These are phyloP conservation scores for Galerina sulciceps DNA, from an alignment of 768 basidiomycete genomes.

Conservation along the genomic window DNA sequence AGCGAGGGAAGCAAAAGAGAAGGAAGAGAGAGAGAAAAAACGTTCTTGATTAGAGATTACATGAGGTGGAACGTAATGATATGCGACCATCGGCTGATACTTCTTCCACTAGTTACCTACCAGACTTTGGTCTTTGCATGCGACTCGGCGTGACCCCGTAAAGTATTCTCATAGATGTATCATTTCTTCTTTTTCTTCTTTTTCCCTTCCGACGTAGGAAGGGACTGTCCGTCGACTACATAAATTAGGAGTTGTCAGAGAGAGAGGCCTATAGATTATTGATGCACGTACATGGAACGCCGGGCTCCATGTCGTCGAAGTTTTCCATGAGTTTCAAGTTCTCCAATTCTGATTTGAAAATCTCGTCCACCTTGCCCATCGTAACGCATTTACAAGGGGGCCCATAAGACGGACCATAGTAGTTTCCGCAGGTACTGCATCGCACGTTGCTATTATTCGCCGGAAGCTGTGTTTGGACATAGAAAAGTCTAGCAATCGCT, in stretches of 20 bases:
- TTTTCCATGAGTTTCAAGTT: too few relatives aligned
- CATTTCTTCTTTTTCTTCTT: too few relatives aligned
- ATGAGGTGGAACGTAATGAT: neutral
- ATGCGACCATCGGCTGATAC: neutral
- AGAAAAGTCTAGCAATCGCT: conserved; percentile 6
- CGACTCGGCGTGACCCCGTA: too few relatives aligned
- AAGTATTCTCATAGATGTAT: too few relatives aligned
- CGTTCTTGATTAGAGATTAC: neutral
- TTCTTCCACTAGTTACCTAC: too few relatives aligned
- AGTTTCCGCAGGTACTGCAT: neutral
- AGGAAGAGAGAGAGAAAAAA: neutral
- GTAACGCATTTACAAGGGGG: neutral
- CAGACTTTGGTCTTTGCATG: too few relatives aligned
- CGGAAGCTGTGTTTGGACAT: neutral
- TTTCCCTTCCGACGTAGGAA: too few relatives aligned
- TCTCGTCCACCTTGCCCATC: neutral
- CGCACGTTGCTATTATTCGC: neutral
- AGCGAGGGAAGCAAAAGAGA: neutral
- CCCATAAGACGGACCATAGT: neutral
- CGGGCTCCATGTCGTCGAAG: too few relatives aligned
- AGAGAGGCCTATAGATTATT: too few relatives aligned
- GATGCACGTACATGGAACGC: too few relatives aligned
- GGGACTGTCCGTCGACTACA: too few relatives aligned
- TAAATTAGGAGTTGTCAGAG: too few relatives aligned
- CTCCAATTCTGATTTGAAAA: neutral